Percentiles rank a stretch among this genome's conserved stretches.
Conservation (phyloP, 1,284 basidiomycete species). For the Phlebopus sp. region DNA sequence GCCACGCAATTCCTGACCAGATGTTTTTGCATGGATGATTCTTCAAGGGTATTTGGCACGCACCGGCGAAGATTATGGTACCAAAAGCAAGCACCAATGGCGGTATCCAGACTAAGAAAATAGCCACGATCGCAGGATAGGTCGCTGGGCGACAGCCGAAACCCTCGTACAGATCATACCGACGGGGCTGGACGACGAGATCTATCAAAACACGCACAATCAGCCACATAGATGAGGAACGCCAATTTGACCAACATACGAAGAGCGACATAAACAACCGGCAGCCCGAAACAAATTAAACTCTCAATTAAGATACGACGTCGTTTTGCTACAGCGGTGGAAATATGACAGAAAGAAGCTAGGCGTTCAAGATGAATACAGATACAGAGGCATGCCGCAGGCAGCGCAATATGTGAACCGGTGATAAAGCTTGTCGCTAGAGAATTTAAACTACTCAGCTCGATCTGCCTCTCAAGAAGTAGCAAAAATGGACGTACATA, state of each 20-base stretch:
- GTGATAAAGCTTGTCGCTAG: constrained; percentile 49
- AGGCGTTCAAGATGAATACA: constrained; percentile 32
- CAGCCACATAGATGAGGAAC: neutral
- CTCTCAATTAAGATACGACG: constrained; percentile 45
- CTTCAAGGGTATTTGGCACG: constrained; percentile 11
- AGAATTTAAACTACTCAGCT: constrained; percentile 2
- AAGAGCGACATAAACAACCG: constrained; percentile 53
- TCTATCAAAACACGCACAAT: constrained; percentile 40
- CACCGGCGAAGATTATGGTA: constrained; percentile 43
- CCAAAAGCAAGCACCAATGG: constrained; percentile 47
- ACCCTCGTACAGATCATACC: constrained; percentile 63
- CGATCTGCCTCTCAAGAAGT: neutral
- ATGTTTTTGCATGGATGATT: neutral
- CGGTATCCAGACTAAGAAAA: constrained; percentile 58
- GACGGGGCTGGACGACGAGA: constrained; percentile 61
- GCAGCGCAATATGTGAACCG: constrained; percentile 43
- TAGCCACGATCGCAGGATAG: constrained; percentile 48
- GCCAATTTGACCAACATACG: constrained; percentile 42
- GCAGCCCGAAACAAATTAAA: constrained; percentile 50
- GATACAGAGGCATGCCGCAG: constrained; percentile 51
- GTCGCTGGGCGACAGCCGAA: constrained; percentile 63
- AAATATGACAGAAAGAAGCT: constrained; percentile 22
- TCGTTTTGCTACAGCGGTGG: constrained; percentile 26
- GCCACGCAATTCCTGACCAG: constrained; percentile 24
- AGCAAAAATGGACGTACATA: constrained; percentile 28